Evolutionary conservation across 1,284 basidiomycete genomes (phyloP).

Genomic region (Gomphus bonarii): DNA sequence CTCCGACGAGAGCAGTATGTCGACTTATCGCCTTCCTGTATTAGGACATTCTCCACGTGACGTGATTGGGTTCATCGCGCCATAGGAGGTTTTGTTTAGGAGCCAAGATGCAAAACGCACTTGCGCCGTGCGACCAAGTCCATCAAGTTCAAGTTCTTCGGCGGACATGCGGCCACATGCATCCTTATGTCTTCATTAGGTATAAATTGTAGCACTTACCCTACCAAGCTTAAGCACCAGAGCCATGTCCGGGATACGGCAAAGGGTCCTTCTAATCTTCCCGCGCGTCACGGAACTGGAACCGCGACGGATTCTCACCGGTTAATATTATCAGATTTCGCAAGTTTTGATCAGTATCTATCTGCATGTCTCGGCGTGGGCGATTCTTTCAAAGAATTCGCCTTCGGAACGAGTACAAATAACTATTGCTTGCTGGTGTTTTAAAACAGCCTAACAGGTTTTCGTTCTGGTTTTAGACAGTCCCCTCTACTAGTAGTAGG

Average conservation of each 20-base stretch:
- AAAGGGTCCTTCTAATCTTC: conserved; percentile 1
- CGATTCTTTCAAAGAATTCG: neutral
- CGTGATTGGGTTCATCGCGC: neutral
- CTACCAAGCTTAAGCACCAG: neutral
- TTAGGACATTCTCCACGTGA: neutral
- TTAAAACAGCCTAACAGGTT: neutral
- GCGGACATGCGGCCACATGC: too few species aligned
- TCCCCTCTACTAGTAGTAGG: neutral
- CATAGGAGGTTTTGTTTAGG: neutral
- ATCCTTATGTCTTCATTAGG: too few species aligned
- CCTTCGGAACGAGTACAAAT: neutral
- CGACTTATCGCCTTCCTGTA: neutral
- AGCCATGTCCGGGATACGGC: conserved; percentile 1
- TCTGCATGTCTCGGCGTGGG: neutral
- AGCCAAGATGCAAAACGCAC: too few species aligned
- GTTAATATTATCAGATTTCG: neutral
- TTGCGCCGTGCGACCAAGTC: too few species aligned
- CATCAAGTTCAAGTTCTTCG: too few species aligned
- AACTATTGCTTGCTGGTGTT: neutral
- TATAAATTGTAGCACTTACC: too few species aligned
- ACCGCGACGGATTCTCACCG: neutral
- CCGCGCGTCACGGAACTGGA: conserved; percentile 10
- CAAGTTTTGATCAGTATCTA: neutral
- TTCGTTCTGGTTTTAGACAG: neutral
- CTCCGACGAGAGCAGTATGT: neutral